Conservation (phyloP, 805 yeast genomes). For the Kazachstania taianensis region DNA sequence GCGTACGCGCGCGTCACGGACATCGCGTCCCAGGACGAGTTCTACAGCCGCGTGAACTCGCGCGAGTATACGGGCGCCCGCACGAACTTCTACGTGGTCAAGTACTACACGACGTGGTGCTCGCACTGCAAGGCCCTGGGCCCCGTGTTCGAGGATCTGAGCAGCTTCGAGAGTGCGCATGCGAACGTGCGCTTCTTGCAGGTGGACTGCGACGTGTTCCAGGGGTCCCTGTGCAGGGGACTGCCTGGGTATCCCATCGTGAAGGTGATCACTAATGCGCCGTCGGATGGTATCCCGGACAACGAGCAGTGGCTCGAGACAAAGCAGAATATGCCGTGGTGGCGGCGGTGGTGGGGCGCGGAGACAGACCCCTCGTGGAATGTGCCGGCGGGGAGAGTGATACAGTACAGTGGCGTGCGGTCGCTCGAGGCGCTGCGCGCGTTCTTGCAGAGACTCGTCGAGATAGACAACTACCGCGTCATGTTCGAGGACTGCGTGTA, state of each 20-base stretch:
- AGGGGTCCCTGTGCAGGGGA: slow-evolving; percentile 21
- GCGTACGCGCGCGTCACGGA: background rate
- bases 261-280: slow-evolving; percentile 44
- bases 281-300: background rate
- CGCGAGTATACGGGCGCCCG: slow-evolving; percentile 14
- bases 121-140: slow-evolving; percentile 51
- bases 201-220: slow-evolving; percentile 28
- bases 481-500: too few relatives aligned
- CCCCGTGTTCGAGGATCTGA: slow-evolving; percentile 46
- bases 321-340: slow-evolving; percentile 2
- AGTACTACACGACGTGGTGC: slow-evolving; percentile 60
- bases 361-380: slow-evolving; percentile 13
- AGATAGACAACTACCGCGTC: too few relatives aligned
- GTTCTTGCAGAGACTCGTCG: too few relatives aligned
- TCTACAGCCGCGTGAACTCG: slow-evolving; percentile 20
- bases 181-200: slow-evolving; percentile 20
- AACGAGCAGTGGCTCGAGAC: background rate
- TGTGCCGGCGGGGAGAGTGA: slow-evolving; percentile 32
- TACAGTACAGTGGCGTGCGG: slow-evolving; percentile 46
- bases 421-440: too few relatives aligned
- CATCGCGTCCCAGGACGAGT: slow-evolving; percentile 20
- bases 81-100: slow-evolving; percentile 27
- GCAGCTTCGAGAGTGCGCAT: slow-evolving; percentile 25
- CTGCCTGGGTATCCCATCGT: slow-evolving; percentile 56
- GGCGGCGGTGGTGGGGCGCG: slow-evolving; percentile 2